phyloP scores from a whole-genome alignment of 805 yeast species.

The Wickerhamiella lipophila region DNA sequence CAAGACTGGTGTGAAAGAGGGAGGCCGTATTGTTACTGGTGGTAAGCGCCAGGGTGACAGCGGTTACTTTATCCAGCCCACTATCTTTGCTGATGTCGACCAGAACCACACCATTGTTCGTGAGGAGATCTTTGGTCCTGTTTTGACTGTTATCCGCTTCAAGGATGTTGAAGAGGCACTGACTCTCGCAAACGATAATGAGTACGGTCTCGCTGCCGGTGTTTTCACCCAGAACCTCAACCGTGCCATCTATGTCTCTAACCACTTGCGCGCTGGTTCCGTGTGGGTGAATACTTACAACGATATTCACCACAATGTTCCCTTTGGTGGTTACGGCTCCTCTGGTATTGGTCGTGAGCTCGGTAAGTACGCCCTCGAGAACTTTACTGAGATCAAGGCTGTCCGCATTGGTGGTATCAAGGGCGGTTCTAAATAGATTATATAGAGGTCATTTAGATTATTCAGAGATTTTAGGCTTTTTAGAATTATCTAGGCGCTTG shows the following conservation, averaged over 20 bases:
- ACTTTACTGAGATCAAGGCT: slow-evolving; percentile 65
- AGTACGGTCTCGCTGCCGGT: slow-evolving; percentile 70
- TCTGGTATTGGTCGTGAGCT: slow-evolving; percentile 75
- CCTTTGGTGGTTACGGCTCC: slow-evolving; percentile 71
- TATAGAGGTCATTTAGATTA: not conserved
- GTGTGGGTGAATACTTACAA: slow-evolving; percentile 70
- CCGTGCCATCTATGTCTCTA: slow-evolving; percentile 64
- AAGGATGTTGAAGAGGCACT: slow-evolving; percentile 71
- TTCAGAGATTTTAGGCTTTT: not conserved
- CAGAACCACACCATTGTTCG: slow-evolving; percentile 62
- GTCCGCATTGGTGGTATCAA: slow-evolving; percentile 50
- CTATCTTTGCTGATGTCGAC: slow-evolving; percentile 70
- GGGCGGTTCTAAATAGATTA: slow-evolving; percentile 13
- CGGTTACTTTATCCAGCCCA: slow-evolving; percentile 45
- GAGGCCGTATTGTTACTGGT: slow-evolving; percentile 72
- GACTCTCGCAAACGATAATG: slow-evolving; percentile 61
- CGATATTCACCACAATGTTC: slow-evolving; percentile 50
- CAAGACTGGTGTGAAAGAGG: slow-evolving; percentile 66
- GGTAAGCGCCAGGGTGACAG: slow-evolving; percentile 64
- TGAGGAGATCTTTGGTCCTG: slow-evolving; percentile 95
- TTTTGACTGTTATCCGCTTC: slow-evolving; percentile 73
- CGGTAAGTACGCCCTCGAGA: slow-evolving; percentile 57
- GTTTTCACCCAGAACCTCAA: slow-evolving; percentile 64
- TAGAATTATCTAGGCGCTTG: not conserved
- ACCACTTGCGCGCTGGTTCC: slow-evolving; percentile 71